Conservation (phyloP, 2,329 filamentous ascomycete species). For the Penicillium sp. region DNA sequence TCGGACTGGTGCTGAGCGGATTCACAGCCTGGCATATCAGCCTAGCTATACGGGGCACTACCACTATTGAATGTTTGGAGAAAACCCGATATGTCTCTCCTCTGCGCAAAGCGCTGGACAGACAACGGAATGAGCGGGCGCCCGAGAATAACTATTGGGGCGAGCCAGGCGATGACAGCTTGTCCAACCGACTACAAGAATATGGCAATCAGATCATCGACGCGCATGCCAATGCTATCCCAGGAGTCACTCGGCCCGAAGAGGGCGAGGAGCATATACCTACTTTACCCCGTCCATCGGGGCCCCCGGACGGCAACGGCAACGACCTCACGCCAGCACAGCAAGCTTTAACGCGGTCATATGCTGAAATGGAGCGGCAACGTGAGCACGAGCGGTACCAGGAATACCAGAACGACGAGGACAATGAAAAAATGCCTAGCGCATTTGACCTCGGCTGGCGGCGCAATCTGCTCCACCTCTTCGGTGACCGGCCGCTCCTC, state of each 20-base stretch:
- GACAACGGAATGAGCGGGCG: constrained; percentile 56
- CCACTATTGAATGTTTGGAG: constrained; percentile 93
- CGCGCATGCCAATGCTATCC: constrained; percentile 76
- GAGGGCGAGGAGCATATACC: constrained; percentile 67
- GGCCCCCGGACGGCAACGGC: constrained; percentile 4
- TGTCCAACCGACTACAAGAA: constrained; percentile 52
- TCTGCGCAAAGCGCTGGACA: constrained; percentile 67
- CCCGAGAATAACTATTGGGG: constrained; percentile 34
- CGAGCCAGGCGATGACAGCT: constrained; percentile 28
- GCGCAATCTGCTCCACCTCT: constrained; percentile 75
- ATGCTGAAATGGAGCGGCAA: constrained; percentile 59
- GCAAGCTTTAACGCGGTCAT: constrained; percentile 47
- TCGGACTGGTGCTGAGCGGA: constrained; percentile 80
- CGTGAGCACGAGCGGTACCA: constrained; percentile 69
- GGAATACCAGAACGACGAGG: constrained; percentile 83
- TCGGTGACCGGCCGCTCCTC: constrained; percentile 69
- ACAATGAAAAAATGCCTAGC: constrained; percentile 82
- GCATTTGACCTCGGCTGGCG: constrained; percentile 89
- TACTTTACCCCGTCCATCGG: constrained; percentile 28
- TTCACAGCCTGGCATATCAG: constrained; percentile 93
- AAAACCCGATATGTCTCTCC: constrained; percentile 92
- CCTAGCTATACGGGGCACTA: constrained; percentile 75
- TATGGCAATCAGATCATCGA: constrained; percentile 75
- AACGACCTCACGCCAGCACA: constrained; percentile 46
- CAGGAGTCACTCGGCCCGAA: constrained; percentile 75